Evolutionary conservation across 148 eudicot species (phyloP), one percentile per base, ranked within the genome.

Genomic region (Rhododendron ferrugineum): DNA sequence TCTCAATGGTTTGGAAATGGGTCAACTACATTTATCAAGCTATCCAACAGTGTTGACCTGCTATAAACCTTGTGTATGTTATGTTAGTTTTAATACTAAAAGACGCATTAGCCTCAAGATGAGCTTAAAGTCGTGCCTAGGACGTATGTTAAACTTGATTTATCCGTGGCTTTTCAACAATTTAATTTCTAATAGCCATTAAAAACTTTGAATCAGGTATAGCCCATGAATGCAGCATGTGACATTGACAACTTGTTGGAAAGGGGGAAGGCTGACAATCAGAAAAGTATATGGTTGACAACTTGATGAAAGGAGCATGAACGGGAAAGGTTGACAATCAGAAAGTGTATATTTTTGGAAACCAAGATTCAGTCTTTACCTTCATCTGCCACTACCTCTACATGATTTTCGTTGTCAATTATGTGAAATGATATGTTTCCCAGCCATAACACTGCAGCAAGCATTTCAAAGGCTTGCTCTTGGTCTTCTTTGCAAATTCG

Each of bases 361-460:
- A 75, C 70, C 72, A 88, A 90, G 64, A 84, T 49, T 77, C 50
- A 85, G 52, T 78, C 84, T 47, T 47, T 88, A 97, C 99, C 99
- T 93, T 95, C 99, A 89, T 91, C 92, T 77, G 82, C 85, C 83
- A 94, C 92, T 84, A 97, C 98, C 85, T 93, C 93, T 20, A 92
- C 86, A 82, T 97, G 94, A 90, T 92, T 93, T 88, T 94, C 98
- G 85, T 87, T 86, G 91, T 93, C 96, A 86, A 84, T 84, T 49
- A 90, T 93, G 86, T 93, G 89, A 89, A 94, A 97, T 58, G 96
- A 88, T 89, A 97, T 91, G 92, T 97, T 97, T 81, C 99, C 99
- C 78, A 97, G 91, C 99, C 99, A 97, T 74, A 97, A 89, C 47
- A 97, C 92, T 73, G 97, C 96, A 88, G 96, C 91, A 84, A 97